A percentile compares a stretch with the other conserved stretches of the same genome.
Evolutionary conservation across 306 rosid species (phyloP).

Genomic region (Neltuma alba): DNA sequence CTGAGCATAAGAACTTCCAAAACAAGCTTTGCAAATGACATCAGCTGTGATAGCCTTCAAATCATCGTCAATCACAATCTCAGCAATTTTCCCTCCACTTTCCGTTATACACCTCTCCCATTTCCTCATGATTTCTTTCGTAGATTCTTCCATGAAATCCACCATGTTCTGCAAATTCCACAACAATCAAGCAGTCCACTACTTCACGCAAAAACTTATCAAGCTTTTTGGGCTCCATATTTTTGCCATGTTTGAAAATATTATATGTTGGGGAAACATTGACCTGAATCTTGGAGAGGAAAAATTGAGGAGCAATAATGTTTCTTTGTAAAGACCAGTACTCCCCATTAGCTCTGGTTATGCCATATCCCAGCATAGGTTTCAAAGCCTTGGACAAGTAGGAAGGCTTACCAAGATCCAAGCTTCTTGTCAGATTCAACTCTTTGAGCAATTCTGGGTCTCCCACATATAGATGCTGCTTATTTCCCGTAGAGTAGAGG

Average conservation of each 20-base stretch:
- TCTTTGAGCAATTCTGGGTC: constrained; percentile 30
- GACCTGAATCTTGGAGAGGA: constrained; percentile 43
- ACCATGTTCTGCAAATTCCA: constrained; percentile 28
- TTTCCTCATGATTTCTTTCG: not conserved
- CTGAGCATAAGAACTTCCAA: constrained; percentile 40
- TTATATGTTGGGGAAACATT: not conserved
- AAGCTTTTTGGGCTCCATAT: no score
- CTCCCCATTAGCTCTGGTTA: constrained; percentile 29
- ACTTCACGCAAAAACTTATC: not conserved
- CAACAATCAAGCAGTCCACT: not conserved
- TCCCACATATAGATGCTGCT: constrained; percentile 37
- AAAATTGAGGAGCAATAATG: constrained; percentile 45
- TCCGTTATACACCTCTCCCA: constrained; percentile 34
- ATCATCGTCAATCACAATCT: constrained; percentile 36
- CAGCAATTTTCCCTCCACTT: constrained; percentile 24
- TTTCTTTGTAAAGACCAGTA: constrained; percentile 42
- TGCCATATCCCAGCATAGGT: constrained; percentile 41
- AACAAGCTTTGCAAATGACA: constrained; percentile 42
- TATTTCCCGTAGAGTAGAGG: constrained; percentile 39
- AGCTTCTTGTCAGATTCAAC: constrained; percentile 7
- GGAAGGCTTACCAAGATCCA: constrained; percentile 36
- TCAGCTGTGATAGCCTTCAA: constrained; percentile 35
- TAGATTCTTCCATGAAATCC: constrained; percentile 34
- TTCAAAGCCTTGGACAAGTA: constrained; percentile 29
- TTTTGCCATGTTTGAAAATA: no score